Base-by-base conservation (phyloP, 2,329 filamentous ascomycete species). In the Lachnellula hyalina region DNA sequence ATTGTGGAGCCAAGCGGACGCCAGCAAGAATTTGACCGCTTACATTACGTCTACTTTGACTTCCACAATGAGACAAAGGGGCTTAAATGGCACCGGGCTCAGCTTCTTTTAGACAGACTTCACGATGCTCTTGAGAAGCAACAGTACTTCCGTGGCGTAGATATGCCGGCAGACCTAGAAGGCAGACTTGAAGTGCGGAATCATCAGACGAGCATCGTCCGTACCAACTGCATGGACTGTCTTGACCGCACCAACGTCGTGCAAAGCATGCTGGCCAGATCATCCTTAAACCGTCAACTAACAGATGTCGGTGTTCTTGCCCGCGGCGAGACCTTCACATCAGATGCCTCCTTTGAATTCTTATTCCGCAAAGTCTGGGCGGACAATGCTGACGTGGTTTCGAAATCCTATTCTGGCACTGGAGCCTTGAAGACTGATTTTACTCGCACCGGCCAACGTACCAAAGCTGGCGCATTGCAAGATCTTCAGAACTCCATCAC, bases 211-310 rank as follows among this genome's bases (percentile, higher is more conserved):
- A 91, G 89, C 58, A 92, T 97, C 15, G 92, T 99, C 61, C 86
- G 94, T 52, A 96, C 94, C 40, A 99, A 99, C 72, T 99, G 94
- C 75, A 99, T 99, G 94, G 94, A 99, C 73, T 99, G 95, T 63
- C 82, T 99, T 14, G 94, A 99, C 72, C 88, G 94, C 51, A 99
- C 94, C 51, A 99, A 99, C 66, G 92, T 99, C 6, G 90, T 99
- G 3, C 94, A 99, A 74, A 96, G 90, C 71, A 96, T 97, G 88
- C 83, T 99, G 55, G 94, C 89, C 9, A 87, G 93, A 50, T 92
- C 86, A 82, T 89, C 90, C 14, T 77, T 99, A 41, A 92, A 92
- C 58, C 86, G 91, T 61, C 94, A 96, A 77, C 84, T 99, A 54
- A 82, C 86, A 60, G 93, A 97, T 64, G 75, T 90, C 3, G 92